These are phyloP conservation scores for Scolecobasidium constrictum DNA, from an alignment of 2,329 filamentous ascomycete genomes.

Conservation along the genomic window DNA sequence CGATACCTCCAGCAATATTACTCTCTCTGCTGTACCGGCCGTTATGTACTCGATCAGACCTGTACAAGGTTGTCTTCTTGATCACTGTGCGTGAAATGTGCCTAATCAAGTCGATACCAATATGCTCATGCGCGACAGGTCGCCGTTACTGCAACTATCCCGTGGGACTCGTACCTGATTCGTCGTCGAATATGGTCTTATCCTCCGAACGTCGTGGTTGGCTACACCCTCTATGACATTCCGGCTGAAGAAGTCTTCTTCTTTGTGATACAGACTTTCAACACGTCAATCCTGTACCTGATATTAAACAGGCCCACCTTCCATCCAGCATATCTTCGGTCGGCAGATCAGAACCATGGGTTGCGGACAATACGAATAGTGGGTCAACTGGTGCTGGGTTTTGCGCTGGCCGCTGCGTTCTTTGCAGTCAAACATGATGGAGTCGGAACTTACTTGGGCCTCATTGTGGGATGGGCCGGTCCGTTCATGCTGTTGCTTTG, in stretches of 20 bases:
- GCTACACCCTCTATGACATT: conserved; percentile 51
- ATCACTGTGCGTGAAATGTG: conserved; percentile 35
- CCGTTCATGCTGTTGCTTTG: conserved; percentile 56
- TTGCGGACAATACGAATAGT: conserved; percentile 31
- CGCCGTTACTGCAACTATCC: conserved; percentile 57
- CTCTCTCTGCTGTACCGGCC: conserved; percentile 51
- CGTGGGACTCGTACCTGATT: conserved; percentile 70
- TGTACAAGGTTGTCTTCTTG: conserved; percentile 51
- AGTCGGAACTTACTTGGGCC: conserved; percentile 53
- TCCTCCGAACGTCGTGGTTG: conserved; percentile 52
- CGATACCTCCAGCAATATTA: conserved; percentile 49
- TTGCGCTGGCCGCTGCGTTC: conserved; percentile 33
- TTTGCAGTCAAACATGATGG: conserved; percentile 29
- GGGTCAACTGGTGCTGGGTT: conserved; percentile 41
- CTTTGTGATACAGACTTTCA: conserved; percentile 68
- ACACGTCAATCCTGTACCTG: conserved; percentile 57
- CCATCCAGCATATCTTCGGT: conserved; percentile 41
- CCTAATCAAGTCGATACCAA: conserved; percentile 18
- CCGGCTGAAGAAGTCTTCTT: conserved; percentile 67
- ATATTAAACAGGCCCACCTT: conserved; percentile 53
- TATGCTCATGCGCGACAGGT: conserved; percentile 38
- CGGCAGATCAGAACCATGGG: conserved; percentile 21
- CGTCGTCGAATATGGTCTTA: conserved; percentile 60
- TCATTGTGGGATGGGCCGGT: conserved; percentile 59
- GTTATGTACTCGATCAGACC: conserved; percentile 49